Percentiles rank a stretch among this genome's conserved stretches.
phyloP scores from a whole-genome alignment of 2,329 filamentous ascomycete species.

The Alternaria metachromatica region DNA sequence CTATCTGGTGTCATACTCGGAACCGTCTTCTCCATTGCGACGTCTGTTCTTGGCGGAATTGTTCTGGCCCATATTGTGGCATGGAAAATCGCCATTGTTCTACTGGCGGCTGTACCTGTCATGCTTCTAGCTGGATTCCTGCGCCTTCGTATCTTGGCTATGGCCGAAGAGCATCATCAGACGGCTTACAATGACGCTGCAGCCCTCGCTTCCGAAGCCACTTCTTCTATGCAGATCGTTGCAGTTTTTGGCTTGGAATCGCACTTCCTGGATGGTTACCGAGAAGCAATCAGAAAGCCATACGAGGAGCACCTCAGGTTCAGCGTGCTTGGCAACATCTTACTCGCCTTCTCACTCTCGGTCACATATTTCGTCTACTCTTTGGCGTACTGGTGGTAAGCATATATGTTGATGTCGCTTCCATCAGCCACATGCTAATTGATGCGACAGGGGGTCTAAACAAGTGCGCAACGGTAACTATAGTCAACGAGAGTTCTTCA shows the following conservation, averaged over 20 bases:
- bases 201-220: slow-evolving; percentile 70
- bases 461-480: slow-evolving; percentile 54
- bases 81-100: slow-evolving; percentile 60
- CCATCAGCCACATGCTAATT: background rate
- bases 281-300: slow-evolving; percentile 47
- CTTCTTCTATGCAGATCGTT: slow-evolving; percentile 69
- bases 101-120: slow-evolving; percentile 57
- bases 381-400: slow-evolving; percentile 57
- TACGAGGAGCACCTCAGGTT: slow-evolving; percentile 51
- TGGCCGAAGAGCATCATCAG: slow-evolving; percentile 68
- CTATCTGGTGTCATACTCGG: slow-evolving; percentile 59
- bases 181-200: slow-evolving; percentile 70
- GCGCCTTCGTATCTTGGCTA: slow-evolving; percentile 57
- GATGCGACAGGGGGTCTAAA: slow-evolving; percentile 43
- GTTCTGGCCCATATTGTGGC: slow-evolving; percentile 57
- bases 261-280: slow-evolving; percentile 49
- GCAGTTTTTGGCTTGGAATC: slow-evolving; percentile 52
- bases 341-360: slow-evolving; percentile 54
- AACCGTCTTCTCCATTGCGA: slow-evolving; percentile 57
- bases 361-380: slow-evolving; percentile 58
- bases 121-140: slow-evolving; percentile 57
- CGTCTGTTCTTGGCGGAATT: slow-evolving; percentile 56
- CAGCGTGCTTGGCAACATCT: slow-evolving; percentile 49
- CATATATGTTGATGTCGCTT: slow-evolving; percentile 4
- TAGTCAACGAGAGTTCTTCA: slow-evolving; percentile 53